These are phyloP conservation scores for Ustilago sp. DNA, from an alignment of 1,284 basidiomycete genomes.

Conservation along the genomic window DNA sequence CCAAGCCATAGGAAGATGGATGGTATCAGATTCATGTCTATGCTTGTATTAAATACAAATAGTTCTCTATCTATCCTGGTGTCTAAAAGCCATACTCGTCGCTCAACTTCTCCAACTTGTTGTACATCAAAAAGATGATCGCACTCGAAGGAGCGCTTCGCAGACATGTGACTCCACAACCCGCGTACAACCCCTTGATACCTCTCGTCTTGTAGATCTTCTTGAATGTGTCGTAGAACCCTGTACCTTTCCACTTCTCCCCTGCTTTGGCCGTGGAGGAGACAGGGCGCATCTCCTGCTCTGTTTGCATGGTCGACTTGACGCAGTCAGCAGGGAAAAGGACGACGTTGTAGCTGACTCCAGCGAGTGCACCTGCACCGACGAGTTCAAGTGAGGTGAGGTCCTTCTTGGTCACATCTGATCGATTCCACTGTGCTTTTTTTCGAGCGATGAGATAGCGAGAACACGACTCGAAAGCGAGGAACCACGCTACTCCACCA, in stretches of 20 bases:
- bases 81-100: slow-evolving; percentile 52
- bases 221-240: slow-evolving; percentile 79
- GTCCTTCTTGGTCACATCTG: slow-evolving; percentile 70
- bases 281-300: slow-evolving; percentile 79
- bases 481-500: slow-evolving; percentile 87
- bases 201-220: slow-evolving; percentile 84
- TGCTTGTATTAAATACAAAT: slow-evolving; percentile 3
- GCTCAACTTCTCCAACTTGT: slow-evolving; percentile 61
- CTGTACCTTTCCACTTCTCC: slow-evolving; percentile 71
- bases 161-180: slow-evolving; percentile 89
- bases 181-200: slow-evolving; percentile 87
- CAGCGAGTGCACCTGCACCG: slow-evolving; percentile 84
- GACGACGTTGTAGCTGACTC: slow-evolving; percentile 80
- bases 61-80: neutral
- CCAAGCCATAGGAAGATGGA: neutral
- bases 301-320: slow-evolving; percentile 95
- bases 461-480: slow-evolving; percentile 77
- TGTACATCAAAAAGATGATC: slow-evolving; percentile 60
- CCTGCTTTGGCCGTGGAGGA: slow-evolving; percentile 6
- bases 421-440: slow-evolving; percentile 63
- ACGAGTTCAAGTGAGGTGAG: slow-evolving; percentile 84
- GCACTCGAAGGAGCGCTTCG: slow-evolving; percentile 78
- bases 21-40: neutral
- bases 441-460: slow-evolving; percentile 50
- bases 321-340: slow-evolving; percentile 81